Conservation (phyloP, 2,329 filamentous ascomycete species). For the Exophiala viscosa region DNA sequence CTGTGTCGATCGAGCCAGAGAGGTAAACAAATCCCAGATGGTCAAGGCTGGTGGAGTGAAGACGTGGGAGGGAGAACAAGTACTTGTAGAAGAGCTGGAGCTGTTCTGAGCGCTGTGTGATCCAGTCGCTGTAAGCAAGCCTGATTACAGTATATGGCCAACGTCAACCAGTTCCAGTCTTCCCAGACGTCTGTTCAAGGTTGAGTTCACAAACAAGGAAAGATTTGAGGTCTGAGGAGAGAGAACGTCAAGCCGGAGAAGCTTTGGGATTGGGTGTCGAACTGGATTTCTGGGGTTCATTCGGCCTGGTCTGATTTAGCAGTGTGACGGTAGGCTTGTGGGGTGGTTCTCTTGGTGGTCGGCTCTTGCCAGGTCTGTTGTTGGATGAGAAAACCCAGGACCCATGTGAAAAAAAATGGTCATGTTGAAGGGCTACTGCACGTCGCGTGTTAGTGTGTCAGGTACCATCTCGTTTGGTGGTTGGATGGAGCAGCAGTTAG, state of each 20-base stretch:
- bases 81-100: not conserved
- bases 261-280: not conserved
- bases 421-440: slow-evolving; percentile 2
- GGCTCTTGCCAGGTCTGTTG: not conserved
- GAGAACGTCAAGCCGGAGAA: not conserved
- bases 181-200: not conserved
- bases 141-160: too few relatives aligned
- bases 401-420: not conserved
- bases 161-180: not conserved
- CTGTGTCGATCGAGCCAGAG: not conserved
- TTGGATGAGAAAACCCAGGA: not conserved
- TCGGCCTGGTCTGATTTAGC: slow-evolving; percentile 5
- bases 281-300: not conserved
- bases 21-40: not conserved
- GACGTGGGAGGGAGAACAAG: not conserved
- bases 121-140: not conserved
- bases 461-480: slow-evolving; percentile 1
- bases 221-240: not conserved
- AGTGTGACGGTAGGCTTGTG: slow-evolving; percentile 9
- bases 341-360: not conserved
- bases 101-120: not conserved
- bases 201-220: not conserved
- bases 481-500: not conserved
- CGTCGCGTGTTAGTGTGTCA: not conserved
- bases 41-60: not conserved